phyloP scores from a whole-genome alignment of 2,329 filamentous ascomycete species.

The Alternaria metachromatica region DNA sequence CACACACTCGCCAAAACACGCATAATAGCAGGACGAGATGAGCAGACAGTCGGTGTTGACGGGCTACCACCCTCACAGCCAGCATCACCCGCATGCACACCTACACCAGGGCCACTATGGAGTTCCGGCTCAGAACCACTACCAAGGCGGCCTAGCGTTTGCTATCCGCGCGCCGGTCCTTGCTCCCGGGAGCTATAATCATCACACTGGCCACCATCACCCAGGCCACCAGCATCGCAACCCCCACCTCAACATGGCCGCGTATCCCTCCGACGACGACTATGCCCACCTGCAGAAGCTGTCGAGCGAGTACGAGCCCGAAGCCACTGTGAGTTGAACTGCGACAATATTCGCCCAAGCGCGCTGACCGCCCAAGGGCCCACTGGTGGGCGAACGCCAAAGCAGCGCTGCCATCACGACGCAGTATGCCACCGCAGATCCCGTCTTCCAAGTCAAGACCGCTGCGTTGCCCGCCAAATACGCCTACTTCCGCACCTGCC shows the following conservation, averaged over 20 bases:
- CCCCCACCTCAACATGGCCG: constrained; percentile 46
- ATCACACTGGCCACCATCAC: constrained; percentile 43
- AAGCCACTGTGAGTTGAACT: constrained; percentile 59
- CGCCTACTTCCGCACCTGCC: constrained; percentile 83
- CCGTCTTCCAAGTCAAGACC: constrained; percentile 85
- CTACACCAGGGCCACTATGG: constrained; percentile 31
- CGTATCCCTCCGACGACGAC: constrained; percentile 58
- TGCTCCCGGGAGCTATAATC: constrained; percentile 42
- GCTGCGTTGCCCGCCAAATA: constrained; percentile 82
- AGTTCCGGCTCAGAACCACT: constrained; percentile 31
- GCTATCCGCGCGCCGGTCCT: constrained; percentile 47
- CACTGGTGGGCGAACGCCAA: constrained; percentile 79
- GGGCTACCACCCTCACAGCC: constrained; percentile 31
- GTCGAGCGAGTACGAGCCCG: constrained; percentile 66
- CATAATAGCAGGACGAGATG: constrained; percentile 23
- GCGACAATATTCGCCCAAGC: constrained; percentile 15
- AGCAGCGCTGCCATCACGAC: constrained; percentile 78
- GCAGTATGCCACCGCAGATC: constrained; percentile 89
- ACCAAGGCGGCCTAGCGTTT: constrained; percentile 42
- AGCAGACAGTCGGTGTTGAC: constrained; percentile 41
- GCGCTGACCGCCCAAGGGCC: constrained; percentile 66
- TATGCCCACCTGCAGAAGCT: constrained; percentile 68
- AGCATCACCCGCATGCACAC: constrained; percentile 15
- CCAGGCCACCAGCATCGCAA: constrained; percentile 33
- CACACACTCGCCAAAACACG: constrained; percentile 1